phyloP scores from a whole-genome alignment of 176 grass and related monocot genomes.

The Dendrocalamus sinicus region DNA sequence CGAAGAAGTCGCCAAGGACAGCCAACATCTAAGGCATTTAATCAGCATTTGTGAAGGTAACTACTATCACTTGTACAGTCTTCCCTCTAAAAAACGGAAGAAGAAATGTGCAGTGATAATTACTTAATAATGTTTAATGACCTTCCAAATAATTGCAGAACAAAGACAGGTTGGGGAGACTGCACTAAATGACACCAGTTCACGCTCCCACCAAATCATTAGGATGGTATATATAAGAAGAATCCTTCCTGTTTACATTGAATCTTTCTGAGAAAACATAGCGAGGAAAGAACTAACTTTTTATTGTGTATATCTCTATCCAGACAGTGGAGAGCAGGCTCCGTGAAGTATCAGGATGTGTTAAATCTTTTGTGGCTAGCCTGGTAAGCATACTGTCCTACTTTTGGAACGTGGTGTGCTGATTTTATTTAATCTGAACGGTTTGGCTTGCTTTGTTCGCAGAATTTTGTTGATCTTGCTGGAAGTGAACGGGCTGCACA shows the following conservation, averaged over 20 bases:
- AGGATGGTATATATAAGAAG: slow-evolving; percentile 72
- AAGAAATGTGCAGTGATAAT: slow-evolving; percentile 29
- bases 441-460: slow-evolving; percentile 29
- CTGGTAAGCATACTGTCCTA: slow-evolving; percentile 61
- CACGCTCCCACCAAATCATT: slow-evolving; percentile 99
- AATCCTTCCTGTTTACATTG: slow-evolving; percentile 9
- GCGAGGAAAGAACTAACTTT: slow-evolving; percentile 31
- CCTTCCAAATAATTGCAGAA: slow-evolving; percentile 55
- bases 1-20: slow-evolving; percentile 78
- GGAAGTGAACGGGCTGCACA: slow-evolving; percentile 94
- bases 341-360: slow-evolving; percentile 80
- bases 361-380: slow-evolving; percentile 93
- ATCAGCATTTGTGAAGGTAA: slow-evolving; percentile 92
- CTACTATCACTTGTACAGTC: not conserved
- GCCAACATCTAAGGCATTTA: slow-evolving; percentile 81
- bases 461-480: slow-evolving; percentile 99
- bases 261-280: slow-evolving; percentile 26
- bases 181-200: slow-evolving; percentile 91
- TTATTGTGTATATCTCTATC: slow-evolving; percentile 44
- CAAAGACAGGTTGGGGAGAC: slow-evolving; percentile 99
- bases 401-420: slow-evolving; percentile 9
- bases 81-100: not conserved
- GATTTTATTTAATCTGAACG: slow-evolving; percentile 43
- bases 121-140: slow-evolving; percentile 29
- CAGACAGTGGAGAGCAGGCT: slow-evolving; percentile 77